These are phyloP conservation scores for Vitis riparia DNA, from an alignment of 164 flowering plant genomes.

Conservation along the genomic window DNA sequence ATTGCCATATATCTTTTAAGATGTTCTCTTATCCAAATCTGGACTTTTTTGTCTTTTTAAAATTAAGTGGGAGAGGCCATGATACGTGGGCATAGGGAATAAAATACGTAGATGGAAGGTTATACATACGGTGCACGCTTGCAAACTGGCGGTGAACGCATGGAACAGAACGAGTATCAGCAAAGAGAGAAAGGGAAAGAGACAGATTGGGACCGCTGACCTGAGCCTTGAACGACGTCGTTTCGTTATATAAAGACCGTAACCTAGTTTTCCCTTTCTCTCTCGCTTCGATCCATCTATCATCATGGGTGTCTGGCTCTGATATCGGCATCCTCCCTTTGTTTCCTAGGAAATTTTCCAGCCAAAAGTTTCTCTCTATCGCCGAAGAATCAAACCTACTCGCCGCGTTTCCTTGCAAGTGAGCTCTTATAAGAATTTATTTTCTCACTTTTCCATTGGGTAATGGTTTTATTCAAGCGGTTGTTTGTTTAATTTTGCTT, in stretches of 20 bases:
- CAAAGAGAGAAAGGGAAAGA: not conserved
- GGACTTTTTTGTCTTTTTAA: no score
- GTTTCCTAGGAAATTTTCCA: conserved; percentile 2
- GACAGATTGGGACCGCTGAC: not conserved
- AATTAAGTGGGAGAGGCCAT: no score
- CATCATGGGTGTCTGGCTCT: not conserved
- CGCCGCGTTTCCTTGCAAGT: conserved; percentile 13
- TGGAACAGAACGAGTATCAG: not conserved
- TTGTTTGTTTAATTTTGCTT: not conserved
- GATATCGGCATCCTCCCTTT: not conserved
- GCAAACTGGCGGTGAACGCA: not conserved
- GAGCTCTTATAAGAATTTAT: no score
- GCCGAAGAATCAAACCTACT: not conserved
- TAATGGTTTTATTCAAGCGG: not conserved
- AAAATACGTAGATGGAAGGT: no score
- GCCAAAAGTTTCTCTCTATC: not conserved
- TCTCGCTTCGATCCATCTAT: not conserved
- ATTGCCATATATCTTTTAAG: no score
- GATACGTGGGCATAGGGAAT: no score
- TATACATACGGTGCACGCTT: not conserved
- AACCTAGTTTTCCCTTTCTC: not conserved
- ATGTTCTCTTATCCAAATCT: no score
- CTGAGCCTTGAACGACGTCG: not conserved
- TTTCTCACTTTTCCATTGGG: not conserved
- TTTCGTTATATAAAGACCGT: not conserved